Evolutionary conservation across 202 grass and related monocot species (phyloP).

Genomic region (Schoenoplectus tabernaemontani): DNA sequence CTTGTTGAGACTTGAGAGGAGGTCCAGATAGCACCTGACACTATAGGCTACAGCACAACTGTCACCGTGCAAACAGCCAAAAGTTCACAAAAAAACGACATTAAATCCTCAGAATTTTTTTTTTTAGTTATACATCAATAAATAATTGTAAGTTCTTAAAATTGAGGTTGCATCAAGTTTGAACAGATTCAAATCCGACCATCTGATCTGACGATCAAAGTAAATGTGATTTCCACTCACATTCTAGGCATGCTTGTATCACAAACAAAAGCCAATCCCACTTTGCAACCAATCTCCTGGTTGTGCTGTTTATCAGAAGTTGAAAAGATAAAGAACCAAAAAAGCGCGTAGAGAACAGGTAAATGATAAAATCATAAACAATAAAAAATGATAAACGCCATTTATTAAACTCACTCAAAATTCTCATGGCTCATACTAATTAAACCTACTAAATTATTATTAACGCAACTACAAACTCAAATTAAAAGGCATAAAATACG

Average conservation of each 20-base stretch:
- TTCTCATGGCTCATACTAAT: conserved; percentile 7
- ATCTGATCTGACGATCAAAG: too few species aligned
- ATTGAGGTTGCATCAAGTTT: too few species aligned
- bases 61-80: too few species aligned
- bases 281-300: background rate
- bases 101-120: too few species aligned
- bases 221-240: background rate
- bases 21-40: too few species aligned
- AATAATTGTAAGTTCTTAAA: too few species aligned
- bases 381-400: conserved; percentile 8
- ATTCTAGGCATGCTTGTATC: background rate
- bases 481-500: background rate
- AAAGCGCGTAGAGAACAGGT: background rate
- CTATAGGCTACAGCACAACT: too few species aligned
- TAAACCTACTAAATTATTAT: conserved; percentile 21
- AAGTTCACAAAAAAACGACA: too few species aligned
- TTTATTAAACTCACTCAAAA: conserved; percentile 18
- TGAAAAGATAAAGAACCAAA: background rate
- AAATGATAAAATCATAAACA: background rate
- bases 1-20: too few species aligned
- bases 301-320: background rate
- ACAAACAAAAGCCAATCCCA: background rate
- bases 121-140: too few species aligned
- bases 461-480: background rate
- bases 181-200: too few species aligned